Evolutionary conservation across 2,329 filamentous ascomycete species (phyloP), one percentile per base, ranked within the genome.

Genomic region (Dactylonectria estremocensis): DNA sequence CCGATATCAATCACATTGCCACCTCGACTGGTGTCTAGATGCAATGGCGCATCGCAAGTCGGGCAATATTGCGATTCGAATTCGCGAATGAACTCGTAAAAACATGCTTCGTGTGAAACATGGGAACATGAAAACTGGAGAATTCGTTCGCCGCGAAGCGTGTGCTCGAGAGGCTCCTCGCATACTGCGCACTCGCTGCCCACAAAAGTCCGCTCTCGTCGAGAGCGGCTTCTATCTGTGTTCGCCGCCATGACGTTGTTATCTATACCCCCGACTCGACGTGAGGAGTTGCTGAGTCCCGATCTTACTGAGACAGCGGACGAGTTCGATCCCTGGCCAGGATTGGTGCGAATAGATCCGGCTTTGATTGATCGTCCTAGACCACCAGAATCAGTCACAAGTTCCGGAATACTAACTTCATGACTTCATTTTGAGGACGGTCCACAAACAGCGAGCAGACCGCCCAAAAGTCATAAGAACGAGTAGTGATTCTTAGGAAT

Each of bases 21-120:
- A 67, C 95, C 95, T 70, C 96, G 90, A 80, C 94, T 97, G 7
- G 95, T 96, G 82, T 99, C 96, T 49, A 99, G 85, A 69, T 95
- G 94, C 59, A 99, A 84, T 20, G 96, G 95, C 71, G 95, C 93
- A 84, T 97, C 93, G 82, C 96, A 99, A 72, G 93, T 93, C 31
- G 96, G 96, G 82, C 96, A 99, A 77, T 94, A 95, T 77, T 98
- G 95, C 60, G 93, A 93, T 74, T 98, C 95, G 66, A 95, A 93
- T 78, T 98, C 95, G 77, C 94, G 93, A 76, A 99, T 97, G 79
- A 97, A 98, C 82, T 99, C 96, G 83, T 98, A 98, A 80, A 99
- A 98, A 83, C 96, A 99, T 40, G 95, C 96, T 81, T 98, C 96
- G 80, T 99, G 96, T 11, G 95, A 95, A 67, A 99, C 95, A 82